phyloP scores from a whole-genome alignment of 345 rosid genomes.

The Mangifera indica region DNA sequence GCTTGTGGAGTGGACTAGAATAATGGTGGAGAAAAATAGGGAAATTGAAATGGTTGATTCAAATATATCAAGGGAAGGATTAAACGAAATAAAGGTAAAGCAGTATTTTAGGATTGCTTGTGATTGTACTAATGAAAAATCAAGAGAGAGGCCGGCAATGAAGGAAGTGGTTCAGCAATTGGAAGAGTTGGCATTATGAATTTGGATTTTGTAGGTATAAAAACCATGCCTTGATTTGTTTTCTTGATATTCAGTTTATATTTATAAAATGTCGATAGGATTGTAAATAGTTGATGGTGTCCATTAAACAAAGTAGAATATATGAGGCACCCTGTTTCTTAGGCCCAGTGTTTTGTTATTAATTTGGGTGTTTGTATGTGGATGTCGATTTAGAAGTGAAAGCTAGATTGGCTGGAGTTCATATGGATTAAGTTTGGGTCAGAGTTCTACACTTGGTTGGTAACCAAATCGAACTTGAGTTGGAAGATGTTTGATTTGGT shows the following conservation, averaged over 20 bases:
- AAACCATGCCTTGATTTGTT: neutral
- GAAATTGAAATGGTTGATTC: slow-evolving; percentile 54
- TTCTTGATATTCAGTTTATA: neutral
- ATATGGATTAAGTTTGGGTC: no score
- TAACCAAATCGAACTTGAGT: no score
- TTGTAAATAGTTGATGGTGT: neutral
- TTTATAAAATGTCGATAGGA: neutral
- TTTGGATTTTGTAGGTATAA: neutral
- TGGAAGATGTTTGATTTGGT: no score
- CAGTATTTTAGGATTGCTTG: slow-evolving; percentile 65
- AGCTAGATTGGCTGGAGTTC: no score
- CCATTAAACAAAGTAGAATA: neutral
- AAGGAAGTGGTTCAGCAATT: slow-evolving; percentile 38
- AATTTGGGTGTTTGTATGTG: no score
- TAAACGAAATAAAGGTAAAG: slow-evolving; percentile 30
- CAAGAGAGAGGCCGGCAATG: slow-evolving; percentile 60
- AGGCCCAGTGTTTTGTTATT: no score
- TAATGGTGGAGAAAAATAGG: slow-evolving; percentile 37
- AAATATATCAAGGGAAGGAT: slow-evolving; percentile 22
- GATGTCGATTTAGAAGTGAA: no score
- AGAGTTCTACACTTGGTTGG: no score
- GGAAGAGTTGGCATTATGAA: slow-evolving; percentile 16
- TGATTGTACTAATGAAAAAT: slow-evolving; percentile 44
- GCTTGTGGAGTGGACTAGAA: slow-evolving; percentile 55
- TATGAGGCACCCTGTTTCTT: neutral